phyloP scores from a whole-genome alignment of 371 early-diverging fungal species.

The Zychaea mexicana region DNA sequence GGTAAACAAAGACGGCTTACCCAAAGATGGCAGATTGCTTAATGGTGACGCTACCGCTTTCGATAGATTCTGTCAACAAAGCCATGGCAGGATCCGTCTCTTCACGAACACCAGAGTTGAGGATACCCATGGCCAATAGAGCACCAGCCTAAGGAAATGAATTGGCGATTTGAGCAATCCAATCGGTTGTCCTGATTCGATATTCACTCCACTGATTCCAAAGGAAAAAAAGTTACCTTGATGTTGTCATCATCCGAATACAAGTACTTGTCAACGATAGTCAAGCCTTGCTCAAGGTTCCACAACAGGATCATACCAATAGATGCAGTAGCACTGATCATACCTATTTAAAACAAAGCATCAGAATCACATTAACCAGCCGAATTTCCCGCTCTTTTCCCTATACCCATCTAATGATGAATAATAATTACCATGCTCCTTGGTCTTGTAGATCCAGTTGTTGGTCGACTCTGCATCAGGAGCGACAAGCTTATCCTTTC shows the following conservation, averaged over 20 bases:
- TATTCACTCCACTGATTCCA: no score
- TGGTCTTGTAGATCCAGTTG: conserved; percentile 96
- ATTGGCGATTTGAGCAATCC: no score
- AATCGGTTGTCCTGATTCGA: no score
- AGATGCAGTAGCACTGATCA: conserved; percentile 95
- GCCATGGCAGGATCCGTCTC: conserved; percentile 95
- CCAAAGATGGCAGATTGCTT: conserved; percentile 74
- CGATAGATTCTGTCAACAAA: conserved; percentile 84
- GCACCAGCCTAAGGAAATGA: conserved; percentile 87
- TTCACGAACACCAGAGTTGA: conserved; percentile 87
- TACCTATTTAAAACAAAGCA: conserved; percentile 40
- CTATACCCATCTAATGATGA: neutral
- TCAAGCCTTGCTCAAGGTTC: conserved; percentile 92
- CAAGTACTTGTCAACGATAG: conserved; percentile 92
- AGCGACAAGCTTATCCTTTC: conserved; percentile 91
- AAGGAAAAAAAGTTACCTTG: conserved; percentile 55
- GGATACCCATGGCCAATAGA: conserved; percentile 90
- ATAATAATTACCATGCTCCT: conserved; percentile 74
- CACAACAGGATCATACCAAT: conserved; percentile 91
- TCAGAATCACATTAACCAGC: no score
- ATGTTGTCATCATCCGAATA: conserved; percentile 87
- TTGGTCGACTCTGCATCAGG: conserved; percentile 73
- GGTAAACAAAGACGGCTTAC: conserved; percentile 30
- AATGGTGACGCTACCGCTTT: conserved; percentile 49
- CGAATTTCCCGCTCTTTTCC: neutral